Evolutionary conservation across 441 rosid genomes (phyloP), one percentile per base, ranked within the genome.

Genomic region (Gossypium gossypioides): DNA sequence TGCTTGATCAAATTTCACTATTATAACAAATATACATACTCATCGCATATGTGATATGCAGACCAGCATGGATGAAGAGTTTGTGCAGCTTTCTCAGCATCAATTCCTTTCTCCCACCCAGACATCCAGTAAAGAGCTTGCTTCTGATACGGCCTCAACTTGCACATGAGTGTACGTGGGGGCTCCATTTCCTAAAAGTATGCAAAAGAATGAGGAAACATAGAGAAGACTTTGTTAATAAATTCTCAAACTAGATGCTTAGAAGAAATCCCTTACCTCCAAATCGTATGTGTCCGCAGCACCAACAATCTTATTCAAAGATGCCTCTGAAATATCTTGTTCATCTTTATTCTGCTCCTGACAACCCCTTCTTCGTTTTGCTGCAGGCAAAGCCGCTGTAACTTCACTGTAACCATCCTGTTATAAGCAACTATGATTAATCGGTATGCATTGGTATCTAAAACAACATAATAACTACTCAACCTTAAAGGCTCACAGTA

Each of bases 71-170:
- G 90, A 81, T 86, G 91, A 15, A 84, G 88, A 69, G 88, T 85
- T 78, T 81, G 76, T 61, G 85, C 80, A 63, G 87, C 88, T 73
- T 81, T 82, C 71, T 87, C 89, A 50, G 77, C 82, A 73, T 82
- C 87, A 62, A 83, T 72, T 77, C 88, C 92, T 67, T 81, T 81
- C 78, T 88, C 96, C 52, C 84, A 80, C 73, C 79, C 84, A 1
- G 90, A 77, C 96, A 90, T 90, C 89, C 92, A 90, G 79, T 77
- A 78, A 25, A 86, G 86, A 63, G 94, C 90, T 78, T 89, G 88
- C 75, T 58, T 58, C 16, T 24, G 62, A 78, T 85, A 89, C 1
- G 90, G 83, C 84, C 78, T 87, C 51, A 89, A 76, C 72, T 61
- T 58, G 66, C 90, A 88, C 6, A 29, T 84, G 52, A 86, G 86